Evolutionary conservation across 2,329 filamentous ascomycete species (phyloP).

Genomic region (Scedosporium dehoogii): DNA sequence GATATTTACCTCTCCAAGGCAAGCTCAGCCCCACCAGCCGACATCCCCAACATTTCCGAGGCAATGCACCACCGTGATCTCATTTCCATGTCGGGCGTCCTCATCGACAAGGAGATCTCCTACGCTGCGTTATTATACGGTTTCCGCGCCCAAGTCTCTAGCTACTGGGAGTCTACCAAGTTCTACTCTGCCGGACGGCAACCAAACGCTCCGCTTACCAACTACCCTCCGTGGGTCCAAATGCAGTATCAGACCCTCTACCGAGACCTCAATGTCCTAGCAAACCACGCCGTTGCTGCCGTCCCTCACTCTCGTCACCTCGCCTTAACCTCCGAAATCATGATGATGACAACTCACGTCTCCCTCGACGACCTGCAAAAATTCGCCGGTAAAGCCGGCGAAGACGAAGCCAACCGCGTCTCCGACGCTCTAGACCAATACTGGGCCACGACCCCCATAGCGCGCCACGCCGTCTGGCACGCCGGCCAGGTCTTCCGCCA

Average conservation of each 20-base stretch:
- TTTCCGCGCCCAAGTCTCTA: constrained; percentile 21
- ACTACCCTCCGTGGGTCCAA: constrained; percentile 17
- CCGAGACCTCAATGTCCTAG: constrained; percentile 17
- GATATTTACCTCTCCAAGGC: constrained; percentile 29
- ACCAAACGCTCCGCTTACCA: background rate
- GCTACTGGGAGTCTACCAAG: constrained; percentile 20
- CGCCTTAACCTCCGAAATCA: constrained; percentile 22
- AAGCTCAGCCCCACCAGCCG: background rate
- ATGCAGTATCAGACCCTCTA: constrained; percentile 21
- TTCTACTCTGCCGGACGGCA: constrained; percentile 17
- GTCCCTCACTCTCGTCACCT: background rate
- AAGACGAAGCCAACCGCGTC: constrained; percentile 51
- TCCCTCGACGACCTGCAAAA: constrained; percentile 56
- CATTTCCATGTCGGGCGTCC: background rate
- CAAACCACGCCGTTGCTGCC: constrained; percentile 7
- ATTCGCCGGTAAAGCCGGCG: constrained; percentile 57
- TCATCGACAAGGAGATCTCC: constrained; percentile 20
- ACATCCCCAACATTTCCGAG: constrained; percentile 2
- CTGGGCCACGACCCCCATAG: constrained; percentile 45
- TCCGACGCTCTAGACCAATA: constrained; percentile 44
- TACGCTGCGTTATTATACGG: constrained; percentile 18
- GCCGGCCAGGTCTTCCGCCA: constrained; percentile 57
- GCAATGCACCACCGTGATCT: background rate
- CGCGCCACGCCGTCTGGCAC: constrained; percentile 54
- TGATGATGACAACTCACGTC: constrained; percentile 55